These are phyloP conservation scores for Boletus barrowsii DNA, from an alignment of 768 basidiomycete genomes.

Conservation along the genomic window DNA sequence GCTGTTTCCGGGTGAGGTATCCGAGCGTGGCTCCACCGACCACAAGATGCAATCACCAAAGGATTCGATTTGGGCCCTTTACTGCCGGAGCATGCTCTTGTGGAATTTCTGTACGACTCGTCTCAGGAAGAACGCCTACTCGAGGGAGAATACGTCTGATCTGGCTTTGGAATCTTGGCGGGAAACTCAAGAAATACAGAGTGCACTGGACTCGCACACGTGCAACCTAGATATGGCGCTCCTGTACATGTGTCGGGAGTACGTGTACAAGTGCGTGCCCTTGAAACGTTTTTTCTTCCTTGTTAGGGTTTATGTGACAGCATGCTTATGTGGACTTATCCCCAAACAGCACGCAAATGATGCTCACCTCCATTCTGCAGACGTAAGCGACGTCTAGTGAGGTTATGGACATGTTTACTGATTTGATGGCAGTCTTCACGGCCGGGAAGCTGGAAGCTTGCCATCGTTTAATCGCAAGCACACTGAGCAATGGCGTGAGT, in stretches of 20 bases:
- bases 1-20: conserved; percentile 75
- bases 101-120: conserved; percentile 68
- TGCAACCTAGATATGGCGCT: conserved; percentile 71
- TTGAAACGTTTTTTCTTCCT: conserved; percentile 4
- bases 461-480: conserved; percentile 68
- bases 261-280: conserved; percentile 65
- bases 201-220: conserved; percentile 60
- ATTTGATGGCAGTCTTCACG: conserved; percentile 43
- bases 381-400: conserved; percentile 44
- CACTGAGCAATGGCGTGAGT: conserved; percentile 78
- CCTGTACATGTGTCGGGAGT: conserved; percentile 66
- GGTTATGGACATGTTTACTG: background rate
- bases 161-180: conserved; percentile 59
- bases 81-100: conserved; percentile 77
- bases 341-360: conserved; percentile 54
- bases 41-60: conserved; percentile 56
- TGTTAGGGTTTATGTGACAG: conserved; percentile 6
- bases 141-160: conserved; percentile 53
- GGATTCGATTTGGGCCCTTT: conserved; percentile 79
- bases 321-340: conserved; percentile 16
- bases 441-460: conserved; percentile 42
- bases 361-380: conserved; percentile 59
- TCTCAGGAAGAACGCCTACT: conserved; percentile 40
- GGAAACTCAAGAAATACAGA: conserved; percentile 67
- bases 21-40: conserved; percentile 46